These are phyloP conservation scores for Ceratocystis albifundus DNA, from an alignment of 2,329 filamentous ascomycete species.

Conservation along the genomic window DNA sequence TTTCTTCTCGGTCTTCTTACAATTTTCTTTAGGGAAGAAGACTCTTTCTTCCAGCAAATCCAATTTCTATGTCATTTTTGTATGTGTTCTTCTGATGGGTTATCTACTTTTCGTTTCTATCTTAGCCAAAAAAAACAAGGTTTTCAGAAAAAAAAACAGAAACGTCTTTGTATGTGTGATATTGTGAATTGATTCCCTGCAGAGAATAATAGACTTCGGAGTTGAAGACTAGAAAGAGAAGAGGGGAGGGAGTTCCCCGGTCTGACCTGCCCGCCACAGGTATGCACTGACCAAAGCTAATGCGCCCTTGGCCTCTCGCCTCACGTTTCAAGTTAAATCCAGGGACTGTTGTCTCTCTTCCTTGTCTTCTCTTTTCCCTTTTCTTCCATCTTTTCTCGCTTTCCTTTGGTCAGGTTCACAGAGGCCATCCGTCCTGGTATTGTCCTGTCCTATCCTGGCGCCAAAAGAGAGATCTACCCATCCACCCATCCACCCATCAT, in stretches of 20 bases:
- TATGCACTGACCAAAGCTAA: not conserved
- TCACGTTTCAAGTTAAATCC: slow-evolving; percentile 18
- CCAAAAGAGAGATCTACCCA: too few species aligned
- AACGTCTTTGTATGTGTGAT: not conserved
- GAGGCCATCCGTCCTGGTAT: not conserved
- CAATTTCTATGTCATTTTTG: not conserved
- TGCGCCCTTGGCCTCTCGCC: not conserved
- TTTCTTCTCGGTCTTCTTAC: slow-evolving; percentile 14
- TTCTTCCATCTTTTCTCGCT: not conserved
- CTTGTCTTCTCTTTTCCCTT: not conserved
- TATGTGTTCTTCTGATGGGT: not conserved
- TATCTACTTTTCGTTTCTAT: not conserved
- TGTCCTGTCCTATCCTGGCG: not conserved
- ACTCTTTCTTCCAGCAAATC: not conserved
- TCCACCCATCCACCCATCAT: too few species aligned
- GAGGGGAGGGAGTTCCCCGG: not conserved
- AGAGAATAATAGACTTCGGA: too few species aligned
- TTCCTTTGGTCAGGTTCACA: not conserved
- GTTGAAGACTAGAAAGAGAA: too few species aligned
- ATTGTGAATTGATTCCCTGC: slow-evolving; percentile 1
- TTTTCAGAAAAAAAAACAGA: not conserved
- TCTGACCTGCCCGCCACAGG: not conserved
- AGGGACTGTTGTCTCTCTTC: slow-evolving; percentile 13
- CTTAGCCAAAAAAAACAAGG: not conserved
- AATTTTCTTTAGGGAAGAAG: not conserved